Evolutionary conservation across 371 early-diverging fungal species (phyloP).

Genomic region (Fennellomyces sp.): DNA sequence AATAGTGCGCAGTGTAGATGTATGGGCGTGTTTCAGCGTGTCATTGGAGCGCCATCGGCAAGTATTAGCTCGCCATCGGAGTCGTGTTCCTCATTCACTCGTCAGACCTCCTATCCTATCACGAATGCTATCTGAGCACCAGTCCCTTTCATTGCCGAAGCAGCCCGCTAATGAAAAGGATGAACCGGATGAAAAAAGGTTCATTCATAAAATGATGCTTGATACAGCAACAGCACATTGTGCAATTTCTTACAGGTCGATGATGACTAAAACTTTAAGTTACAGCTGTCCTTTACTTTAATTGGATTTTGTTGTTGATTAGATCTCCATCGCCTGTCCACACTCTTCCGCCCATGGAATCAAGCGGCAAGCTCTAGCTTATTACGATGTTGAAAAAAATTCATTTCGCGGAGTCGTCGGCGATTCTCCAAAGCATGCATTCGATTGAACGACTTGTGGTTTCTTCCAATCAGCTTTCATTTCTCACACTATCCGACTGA

Average conservation of each 20-base stretch:
- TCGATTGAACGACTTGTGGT: neutral
- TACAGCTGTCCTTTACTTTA: neutral
- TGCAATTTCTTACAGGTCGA: no score
- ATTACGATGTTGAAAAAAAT: neutral
- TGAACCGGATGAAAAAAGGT: neutral
- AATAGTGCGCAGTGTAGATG: no score
- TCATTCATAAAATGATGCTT: no score
- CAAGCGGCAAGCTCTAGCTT: conserved; percentile 1
- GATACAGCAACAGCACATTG: no score
- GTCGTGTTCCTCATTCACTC: no score
- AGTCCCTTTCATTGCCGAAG: no score
- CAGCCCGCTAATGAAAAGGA: neutral
- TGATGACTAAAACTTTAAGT: neutral
- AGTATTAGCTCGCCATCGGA: no score
- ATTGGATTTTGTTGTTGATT: neutral
- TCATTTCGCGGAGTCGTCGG: neutral
- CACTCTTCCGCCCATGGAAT: neutral
- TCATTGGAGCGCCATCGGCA: no score
- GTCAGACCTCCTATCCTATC: no score
- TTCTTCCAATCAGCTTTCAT: neutral
- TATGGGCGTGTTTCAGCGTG: no score
- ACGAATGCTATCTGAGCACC: no score
- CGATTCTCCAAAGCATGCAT: neutral
- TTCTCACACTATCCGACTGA: neutral
- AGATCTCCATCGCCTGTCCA: conserved; percentile 4